Evolutionary conservation across 306 rosid species (phyloP).

Genomic region (Sesbania bispinosa): DNA sequence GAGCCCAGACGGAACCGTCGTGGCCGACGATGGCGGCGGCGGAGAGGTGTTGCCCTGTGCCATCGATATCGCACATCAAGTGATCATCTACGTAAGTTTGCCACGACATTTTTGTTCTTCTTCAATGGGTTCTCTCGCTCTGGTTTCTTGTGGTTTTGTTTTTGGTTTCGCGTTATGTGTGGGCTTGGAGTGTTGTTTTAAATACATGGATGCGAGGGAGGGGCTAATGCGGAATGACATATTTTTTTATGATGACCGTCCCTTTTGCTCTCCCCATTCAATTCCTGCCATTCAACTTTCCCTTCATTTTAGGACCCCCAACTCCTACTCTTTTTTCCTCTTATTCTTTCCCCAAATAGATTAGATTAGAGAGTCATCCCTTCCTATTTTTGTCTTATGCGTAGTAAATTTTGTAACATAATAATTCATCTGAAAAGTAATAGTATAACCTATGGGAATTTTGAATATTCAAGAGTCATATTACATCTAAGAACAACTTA

Average conservation of each 20-base stretch:
- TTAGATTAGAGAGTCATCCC: no score
- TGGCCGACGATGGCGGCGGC: slow-evolving; percentile 79
- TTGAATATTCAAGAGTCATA: no score
- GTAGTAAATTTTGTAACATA: no score
- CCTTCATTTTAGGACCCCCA: slow-evolving; percentile 38
- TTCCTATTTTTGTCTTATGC: slow-evolving; percentile 1
- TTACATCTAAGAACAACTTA: no score
- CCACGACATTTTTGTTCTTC: slow-evolving; percentile 67
- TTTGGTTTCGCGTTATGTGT: background rate
- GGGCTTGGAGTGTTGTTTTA: background rate
- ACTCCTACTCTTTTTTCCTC: slow-evolving; percentile 12
- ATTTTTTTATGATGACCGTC: slow-evolving; percentile 20
- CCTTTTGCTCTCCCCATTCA: slow-evolving; percentile 27
- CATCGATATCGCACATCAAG: slow-evolving; percentile 96
- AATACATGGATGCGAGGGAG: no score
- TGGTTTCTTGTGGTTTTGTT: background rate
- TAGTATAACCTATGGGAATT: no score
- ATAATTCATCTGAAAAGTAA: no score
- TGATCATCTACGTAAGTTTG: slow-evolving; percentile 93
- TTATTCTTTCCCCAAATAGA: slow-evolving; percentile 27
- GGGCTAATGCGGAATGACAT: background rate
- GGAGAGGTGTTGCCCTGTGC: slow-evolving; percentile 73
- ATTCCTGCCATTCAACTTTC: slow-evolving; percentile 27
- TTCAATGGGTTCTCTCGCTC: background rate
- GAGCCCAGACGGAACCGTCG: slow-evolving; percentile 94